These are phyloP conservation scores for Taphrina flavorubra DNA, from an alignment of 1,139 yeast species.

Conservation along the genomic window DNA sequence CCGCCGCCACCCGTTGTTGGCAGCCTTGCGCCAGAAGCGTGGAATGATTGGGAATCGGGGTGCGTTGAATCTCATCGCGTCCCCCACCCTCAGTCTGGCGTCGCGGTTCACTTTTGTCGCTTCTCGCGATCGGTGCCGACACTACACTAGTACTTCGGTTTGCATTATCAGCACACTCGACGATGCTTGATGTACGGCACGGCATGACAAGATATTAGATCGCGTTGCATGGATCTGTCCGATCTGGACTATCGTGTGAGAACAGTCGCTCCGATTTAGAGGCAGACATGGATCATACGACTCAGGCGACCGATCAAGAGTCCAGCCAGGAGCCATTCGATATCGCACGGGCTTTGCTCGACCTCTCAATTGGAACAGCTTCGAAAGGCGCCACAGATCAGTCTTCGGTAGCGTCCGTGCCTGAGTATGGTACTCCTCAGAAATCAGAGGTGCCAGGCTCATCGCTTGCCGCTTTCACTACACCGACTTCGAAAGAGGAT, in stretches of 20 bases:
- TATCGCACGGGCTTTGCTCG: slow-evolving; percentile 6
- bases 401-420: neutral
- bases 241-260: no score
- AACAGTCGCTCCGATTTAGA: no score
- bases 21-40: no score
- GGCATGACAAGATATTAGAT: neutral
- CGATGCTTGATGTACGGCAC: neutral
- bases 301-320: neutral
- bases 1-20: slow-evolving; percentile 1
- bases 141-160: neutral
- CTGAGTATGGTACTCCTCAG: neutral
- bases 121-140: neutral
- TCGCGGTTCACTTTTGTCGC: neutral
- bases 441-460: neutral
- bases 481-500: neutral
- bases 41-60: no score
- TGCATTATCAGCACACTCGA: neutral
- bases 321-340: neutral
- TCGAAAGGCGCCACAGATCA: neutral
- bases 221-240: neutral
- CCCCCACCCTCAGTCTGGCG: neutral
- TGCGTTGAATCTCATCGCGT: neutral
- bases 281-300: neutral
- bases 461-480: neutral
- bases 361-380: slow-evolving; percentile 2